Conservation (phyloP, 805 yeast species). For the Candida michaelii region DNA sequence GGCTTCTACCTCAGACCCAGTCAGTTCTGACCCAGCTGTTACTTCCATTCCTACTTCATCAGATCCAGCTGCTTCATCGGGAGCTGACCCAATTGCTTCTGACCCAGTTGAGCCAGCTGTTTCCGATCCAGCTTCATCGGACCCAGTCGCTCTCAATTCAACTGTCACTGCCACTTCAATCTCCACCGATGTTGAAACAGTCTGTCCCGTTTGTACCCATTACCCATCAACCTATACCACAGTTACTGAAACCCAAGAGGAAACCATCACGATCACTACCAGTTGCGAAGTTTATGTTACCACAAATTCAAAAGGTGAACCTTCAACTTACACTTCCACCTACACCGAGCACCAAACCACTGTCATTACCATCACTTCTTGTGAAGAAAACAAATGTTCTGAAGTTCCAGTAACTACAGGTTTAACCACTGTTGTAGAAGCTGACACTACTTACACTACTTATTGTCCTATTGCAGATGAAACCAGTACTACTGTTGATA, state of each 20-base stretch:
- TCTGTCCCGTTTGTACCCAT: slow-evolving; percentile 13
- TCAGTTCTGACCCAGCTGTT: too few relatives aligned
- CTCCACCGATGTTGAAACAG: slow-evolving; percentile 7
- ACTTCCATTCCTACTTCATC: background rate
- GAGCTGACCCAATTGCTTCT: background rate
- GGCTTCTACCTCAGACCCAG: background rate
- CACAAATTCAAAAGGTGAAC: slow-evolving; percentile 9
- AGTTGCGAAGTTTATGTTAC: slow-evolving; percentile 16
- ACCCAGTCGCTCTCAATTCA: slow-evolving; percentile 27
- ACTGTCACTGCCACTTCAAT: background rate
- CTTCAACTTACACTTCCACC: slow-evolving; percentile 11
- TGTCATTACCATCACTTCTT: slow-evolving; percentile 37
- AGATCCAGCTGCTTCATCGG: background rate
- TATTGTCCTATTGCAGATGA: slow-evolving; percentile 25
- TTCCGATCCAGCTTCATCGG: slow-evolving; percentile 16
- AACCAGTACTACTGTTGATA: slow-evolving; percentile 10
- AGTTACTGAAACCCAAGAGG: background rate
- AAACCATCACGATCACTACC: slow-evolving; percentile 9
- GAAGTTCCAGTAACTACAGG: slow-evolving; percentile 33
- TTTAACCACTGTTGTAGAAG: slow-evolving; percentile 9
- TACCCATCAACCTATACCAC: slow-evolving; percentile 14
- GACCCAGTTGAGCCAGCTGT: background rate
- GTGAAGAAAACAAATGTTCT: slow-evolving; percentile 31
- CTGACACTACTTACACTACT: slow-evolving; percentile 26
- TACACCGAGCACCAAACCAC: slow-evolving; percentile 23